A percentile compares a stretch with the other conserved stretches of the same genome.
These are phyloP conservation scores for Skeletonema costatum DNA, from an alignment of 108 stramenopile species.

Conservation along the genomic window DNA sequence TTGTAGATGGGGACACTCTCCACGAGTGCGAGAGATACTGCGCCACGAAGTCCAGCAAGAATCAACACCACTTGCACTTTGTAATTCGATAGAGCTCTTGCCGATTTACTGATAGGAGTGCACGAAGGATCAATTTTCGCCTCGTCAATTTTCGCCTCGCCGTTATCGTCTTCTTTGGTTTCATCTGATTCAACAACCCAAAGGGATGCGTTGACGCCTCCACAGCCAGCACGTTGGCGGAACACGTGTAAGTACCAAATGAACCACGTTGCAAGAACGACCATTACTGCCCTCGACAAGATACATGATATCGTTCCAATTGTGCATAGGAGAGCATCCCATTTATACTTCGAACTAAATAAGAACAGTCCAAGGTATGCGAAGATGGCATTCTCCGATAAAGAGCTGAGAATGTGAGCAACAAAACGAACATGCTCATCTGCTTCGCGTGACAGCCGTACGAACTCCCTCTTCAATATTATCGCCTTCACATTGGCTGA, in stretches of 20 bases:
- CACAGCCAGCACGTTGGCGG: conserved; percentile 38
- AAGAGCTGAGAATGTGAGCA: conserved; percentile 67
- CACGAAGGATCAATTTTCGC: conserved; percentile 19
- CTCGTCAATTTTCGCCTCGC: background rate
- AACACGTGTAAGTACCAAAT: conserved; percentile 60
- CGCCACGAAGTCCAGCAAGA: conserved; percentile 88
- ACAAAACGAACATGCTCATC: conserved; percentile 84
- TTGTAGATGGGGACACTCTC: conserved; percentile 88
- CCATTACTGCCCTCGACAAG: conserved; percentile 75
- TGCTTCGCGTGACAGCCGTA: conserved; percentile 52
- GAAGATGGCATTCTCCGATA: conserved; percentile 88
- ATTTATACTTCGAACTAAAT: conserved; percentile 73
- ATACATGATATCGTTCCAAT: conserved; percentile 70
- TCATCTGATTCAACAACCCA: background rate
- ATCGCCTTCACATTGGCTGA: conserved; percentile 40
- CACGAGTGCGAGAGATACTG: conserved; percentile 85
- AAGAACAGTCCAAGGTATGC: conserved; percentile 88
- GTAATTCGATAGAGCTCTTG: conserved; percentile 35
- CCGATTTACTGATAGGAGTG: conserved; percentile 50
- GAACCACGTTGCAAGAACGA: conserved; percentile 51
- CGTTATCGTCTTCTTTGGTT: conserved; percentile 1
- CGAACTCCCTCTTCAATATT: conserved; percentile 36
- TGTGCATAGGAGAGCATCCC: conserved; percentile 62
- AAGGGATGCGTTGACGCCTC: background rate
- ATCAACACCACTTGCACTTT: conserved; percentile 77